Evolutionary conservation across 2,329 filamentous ascomycete genomes (phyloP), one percentile per base, ranked within the genome.

Genomic region (Diaporthe ilicicola): DNA sequence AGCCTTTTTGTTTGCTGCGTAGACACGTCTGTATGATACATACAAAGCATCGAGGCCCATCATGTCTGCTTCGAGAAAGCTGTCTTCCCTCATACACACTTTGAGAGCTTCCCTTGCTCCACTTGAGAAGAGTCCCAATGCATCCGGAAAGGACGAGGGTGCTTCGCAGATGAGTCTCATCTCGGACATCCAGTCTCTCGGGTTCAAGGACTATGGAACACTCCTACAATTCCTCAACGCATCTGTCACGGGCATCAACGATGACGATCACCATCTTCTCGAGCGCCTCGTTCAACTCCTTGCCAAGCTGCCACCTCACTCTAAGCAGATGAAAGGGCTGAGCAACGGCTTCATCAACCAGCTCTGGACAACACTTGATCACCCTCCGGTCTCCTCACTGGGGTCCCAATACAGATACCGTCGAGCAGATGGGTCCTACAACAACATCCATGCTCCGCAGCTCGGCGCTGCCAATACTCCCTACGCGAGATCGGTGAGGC

Each of bases 401-500:
- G 54, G 54, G 1, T n/a, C n/a, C 15, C n/a, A 59, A 32, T 73
- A 74, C 22, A 70, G 75, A 13, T 81, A 80, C 68, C 76, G 79
- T 4, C 79, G 77, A 72, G 78, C 83, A 73, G 76, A 87, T 78
- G 77, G 79, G 29, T 82, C 79, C 64, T 79, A 79, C 72, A 85
- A 91, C 82, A 93, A 90, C 76, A 84, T 90, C 61, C 81, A 89
- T 24, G 84, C 88, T 75, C 91, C 92, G 3, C 84, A 89, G 66
- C 82, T 94, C 37, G 92, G 92, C 2, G 85, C 85, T 46, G 90
- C 92, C 12, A 87, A 87, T 15, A 89, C 88, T n/a, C 86, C 90
- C 0, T 94, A 94, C 76, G 91, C 92, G 29, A 87, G 91, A 73
- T 89, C 90, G 0, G 89, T 92, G 51, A 87, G 88, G 1, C 81